Conservation (phyloP, 176 grass and related monocot species). For the Ensete ventricosum region DNA sequence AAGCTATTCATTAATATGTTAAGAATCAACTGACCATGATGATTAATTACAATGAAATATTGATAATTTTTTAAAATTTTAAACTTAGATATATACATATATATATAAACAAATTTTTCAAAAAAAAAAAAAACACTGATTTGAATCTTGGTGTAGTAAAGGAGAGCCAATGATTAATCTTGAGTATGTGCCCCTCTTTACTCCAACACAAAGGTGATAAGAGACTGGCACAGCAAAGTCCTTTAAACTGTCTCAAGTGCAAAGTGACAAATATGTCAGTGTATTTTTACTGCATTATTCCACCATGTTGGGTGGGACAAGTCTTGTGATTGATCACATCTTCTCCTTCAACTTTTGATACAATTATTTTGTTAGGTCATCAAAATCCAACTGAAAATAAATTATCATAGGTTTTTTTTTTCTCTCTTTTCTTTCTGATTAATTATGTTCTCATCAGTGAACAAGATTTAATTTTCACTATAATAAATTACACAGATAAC, state of each 20-base stretch:
- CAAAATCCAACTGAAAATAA: too few species aligned
- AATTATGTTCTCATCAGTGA: too few species aligned
- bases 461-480: too few species aligned
- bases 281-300: too few species aligned
- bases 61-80: too few species aligned
- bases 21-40: too few species aligned
- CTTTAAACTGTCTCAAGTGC: background rate
- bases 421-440: background rate
- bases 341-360: background rate
- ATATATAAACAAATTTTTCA: background rate
- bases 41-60: too few species aligned
- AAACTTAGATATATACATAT: too few species aligned
- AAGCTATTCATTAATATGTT: too few species aligned
- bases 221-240: background rate
- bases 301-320: too few species aligned
- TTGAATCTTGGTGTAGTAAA: background rate
- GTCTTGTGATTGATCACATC: background rate
- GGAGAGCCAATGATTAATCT: background rate
- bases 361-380: too few species aligned
- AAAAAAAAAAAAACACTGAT: background rate
- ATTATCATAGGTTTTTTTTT: background rate
- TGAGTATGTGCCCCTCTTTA: constrained; percentile 1
- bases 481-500: too few species aligned
- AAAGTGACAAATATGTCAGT: background rate
- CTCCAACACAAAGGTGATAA: background rate